Conservation (phyloP, 2,329 filamentous ascomycete species). For the Xylariomycetidae sp. region DNA sequence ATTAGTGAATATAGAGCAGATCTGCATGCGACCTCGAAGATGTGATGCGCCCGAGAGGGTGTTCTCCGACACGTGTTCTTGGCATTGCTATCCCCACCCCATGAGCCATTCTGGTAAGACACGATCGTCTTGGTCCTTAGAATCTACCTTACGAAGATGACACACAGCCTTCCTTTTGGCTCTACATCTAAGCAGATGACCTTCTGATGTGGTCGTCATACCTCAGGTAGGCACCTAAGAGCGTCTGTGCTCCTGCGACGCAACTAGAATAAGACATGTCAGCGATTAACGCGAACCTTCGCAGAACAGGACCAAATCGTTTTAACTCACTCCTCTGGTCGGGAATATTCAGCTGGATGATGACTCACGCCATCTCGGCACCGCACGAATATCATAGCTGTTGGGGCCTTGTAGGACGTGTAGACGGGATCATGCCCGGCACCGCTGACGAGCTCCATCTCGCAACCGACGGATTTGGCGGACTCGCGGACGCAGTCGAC, state of each 20-base stretch:
- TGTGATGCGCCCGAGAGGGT: no score
- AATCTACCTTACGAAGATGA: no score
- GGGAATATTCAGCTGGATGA: constrained; percentile 14
- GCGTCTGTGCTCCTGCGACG: constrained; percentile 4
- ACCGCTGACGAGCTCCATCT: constrained; percentile 11
- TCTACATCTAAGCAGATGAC: not conserved
- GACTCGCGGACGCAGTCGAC: constrained; percentile 14
- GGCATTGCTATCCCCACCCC: no score
- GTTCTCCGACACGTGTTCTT: no score
- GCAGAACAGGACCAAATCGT: not conserved
- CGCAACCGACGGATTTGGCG: constrained; percentile 14
- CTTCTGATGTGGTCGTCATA: constrained; percentile 3
- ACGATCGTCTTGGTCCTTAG: no score
- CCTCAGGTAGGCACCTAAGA: constrained; percentile 2
- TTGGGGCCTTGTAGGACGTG: constrained; percentile 20
- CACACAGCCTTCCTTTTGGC: no score
- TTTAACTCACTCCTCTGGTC: constrained; percentile 12
- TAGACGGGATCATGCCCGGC: constrained; percentile 24
- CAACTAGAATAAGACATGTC: constrained; percentile 1
- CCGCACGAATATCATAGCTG: constrained; percentile 25
- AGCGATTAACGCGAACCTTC: not conserved
- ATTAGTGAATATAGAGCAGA: no score
- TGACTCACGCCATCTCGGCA: constrained; percentile 21
- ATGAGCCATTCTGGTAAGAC: no score
- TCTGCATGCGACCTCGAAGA: no score